These are phyloP conservation scores for Schizophyllum amplum DNA, from an alignment of 1,284 basidiomycete genomes.

Conservation along the genomic window DNA sequence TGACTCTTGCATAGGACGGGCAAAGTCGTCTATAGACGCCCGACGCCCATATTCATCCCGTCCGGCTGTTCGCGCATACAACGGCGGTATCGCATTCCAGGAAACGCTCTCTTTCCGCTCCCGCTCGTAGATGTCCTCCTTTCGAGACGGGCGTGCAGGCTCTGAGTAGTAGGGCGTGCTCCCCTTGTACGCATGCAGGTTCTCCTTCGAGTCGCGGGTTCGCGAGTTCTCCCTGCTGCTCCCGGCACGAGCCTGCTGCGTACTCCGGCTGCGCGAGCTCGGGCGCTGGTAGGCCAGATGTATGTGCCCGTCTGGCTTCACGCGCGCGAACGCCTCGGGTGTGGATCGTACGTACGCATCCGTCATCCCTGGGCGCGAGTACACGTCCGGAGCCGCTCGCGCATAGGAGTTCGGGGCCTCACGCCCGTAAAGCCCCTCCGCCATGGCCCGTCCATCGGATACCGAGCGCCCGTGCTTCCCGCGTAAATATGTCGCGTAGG, in stretches of 20 bases:
- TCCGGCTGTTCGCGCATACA: too few relatives aligned
- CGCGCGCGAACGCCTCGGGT: background rate
- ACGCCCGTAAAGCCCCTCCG: background rate
- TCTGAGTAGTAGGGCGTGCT: too few relatives aligned
- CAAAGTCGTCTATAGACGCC: too few relatives aligned
- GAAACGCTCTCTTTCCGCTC: too few relatives aligned
- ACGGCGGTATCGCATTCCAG: too few relatives aligned
- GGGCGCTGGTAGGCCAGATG: conserved; percentile 24
- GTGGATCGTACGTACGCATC: background rate
- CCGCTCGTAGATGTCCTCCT: too few relatives aligned
- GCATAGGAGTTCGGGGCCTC: background rate
- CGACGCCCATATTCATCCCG: too few relatives aligned
- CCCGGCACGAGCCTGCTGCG: background rate
- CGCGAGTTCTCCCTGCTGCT: background rate
- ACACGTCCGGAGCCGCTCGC: background rate
- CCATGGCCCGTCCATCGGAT: too few relatives aligned
- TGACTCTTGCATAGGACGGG: too few relatives aligned
- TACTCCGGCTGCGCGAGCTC: background rate
- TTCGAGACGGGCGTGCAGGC: too few relatives aligned
- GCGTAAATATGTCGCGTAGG: background rate
- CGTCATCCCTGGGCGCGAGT: background rate
- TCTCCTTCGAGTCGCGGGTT: background rate
- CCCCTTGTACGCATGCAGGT: conserved; percentile 23
- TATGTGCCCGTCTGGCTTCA: conserved; percentile 13
- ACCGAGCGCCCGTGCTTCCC: background rate